A percentile compares a stretch with the other conserved stretches of the same genome.
phyloP scores from a whole-genome alignment of 2,329 filamentous ascomycete genomes.

The Apiospora hydei region DNA sequence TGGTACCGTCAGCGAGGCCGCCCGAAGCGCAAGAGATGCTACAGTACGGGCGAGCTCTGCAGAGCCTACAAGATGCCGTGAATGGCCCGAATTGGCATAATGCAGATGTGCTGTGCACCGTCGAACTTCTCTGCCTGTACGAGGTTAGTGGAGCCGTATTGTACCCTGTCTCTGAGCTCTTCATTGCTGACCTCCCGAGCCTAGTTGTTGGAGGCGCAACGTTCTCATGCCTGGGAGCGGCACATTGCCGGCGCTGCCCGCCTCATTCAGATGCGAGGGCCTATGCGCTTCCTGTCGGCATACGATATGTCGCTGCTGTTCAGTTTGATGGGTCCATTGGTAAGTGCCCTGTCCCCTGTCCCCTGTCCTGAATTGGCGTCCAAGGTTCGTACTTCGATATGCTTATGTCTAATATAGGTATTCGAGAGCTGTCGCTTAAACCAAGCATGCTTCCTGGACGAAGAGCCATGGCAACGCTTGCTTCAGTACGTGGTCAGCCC shows the following conservation, averaged over 20 bases:
- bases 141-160: constrained; percentile 27
- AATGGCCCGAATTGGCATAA: constrained; percentile 22
- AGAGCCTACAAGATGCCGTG: constrained; percentile 27
- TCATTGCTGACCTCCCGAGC: neutral
- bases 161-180: neutral
- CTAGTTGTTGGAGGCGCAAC: constrained; percentile 28
- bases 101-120: constrained; percentile 29
- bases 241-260: constrained; percentile 30
- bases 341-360: neutral
- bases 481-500: constrained; percentile 24
- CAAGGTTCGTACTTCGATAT: too few species aligned
- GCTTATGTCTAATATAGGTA: constrained; percentile 6
- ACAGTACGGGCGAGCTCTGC: constrained; percentile 26
- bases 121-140: constrained; percentile 30
- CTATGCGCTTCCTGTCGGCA: constrained; percentile 28
- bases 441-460: constrained; percentile 32
- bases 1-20: constrained; percentile 23
- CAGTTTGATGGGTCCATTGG: constrained; percentile 23
- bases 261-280: constrained; percentile 29
- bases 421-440: constrained; percentile 24
- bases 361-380: too few species aligned
- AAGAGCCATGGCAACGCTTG: constrained; percentile 28
- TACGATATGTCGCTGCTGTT: constrained; percentile 30
- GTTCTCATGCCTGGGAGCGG: constrained; percentile 26
- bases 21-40: constrained; percentile 10